Evolutionary conservation across 2,329 filamentous ascomycete genomes (phyloP).

Genomic region (Phyllosticta citriasiana): DNA sequence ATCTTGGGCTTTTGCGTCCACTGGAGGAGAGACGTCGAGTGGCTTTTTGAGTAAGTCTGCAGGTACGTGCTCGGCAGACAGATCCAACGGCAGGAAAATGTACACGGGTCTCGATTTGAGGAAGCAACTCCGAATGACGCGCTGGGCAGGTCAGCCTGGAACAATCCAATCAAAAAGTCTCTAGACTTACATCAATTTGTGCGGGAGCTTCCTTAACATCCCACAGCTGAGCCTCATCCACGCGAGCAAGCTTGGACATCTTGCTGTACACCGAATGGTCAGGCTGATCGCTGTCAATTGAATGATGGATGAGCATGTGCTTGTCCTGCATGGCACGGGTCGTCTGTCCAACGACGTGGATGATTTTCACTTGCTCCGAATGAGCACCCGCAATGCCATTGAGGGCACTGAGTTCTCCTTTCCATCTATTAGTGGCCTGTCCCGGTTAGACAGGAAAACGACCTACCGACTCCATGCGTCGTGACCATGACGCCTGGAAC

Average conservation of each 20-base stretch:
- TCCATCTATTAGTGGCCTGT: background rate
- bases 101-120: slow-evolving; percentile 34
- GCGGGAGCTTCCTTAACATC: slow-evolving; percentile 29
- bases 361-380: slow-evolving; percentile 34
- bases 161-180: background rate
- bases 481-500: slow-evolving; percentile 38
- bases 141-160: slow-evolving; percentile 12
- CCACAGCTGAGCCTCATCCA: slow-evolving; percentile 32
- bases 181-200: slow-evolving; percentile 27
- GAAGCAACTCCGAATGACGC: slow-evolving; percentile 34
- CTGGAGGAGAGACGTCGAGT: slow-evolving; percentile 23
- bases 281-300: slow-evolving; percentile 29
- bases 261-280: slow-evolving; percentile 35
- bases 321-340: slow-evolving; percentile 31
- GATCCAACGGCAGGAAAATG: slow-evolving; percentile 35
- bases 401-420: slow-evolving; percentile 33
- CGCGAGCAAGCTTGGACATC: slow-evolving; percentile 27
- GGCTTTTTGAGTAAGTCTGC: slow-evolving; percentile 25
- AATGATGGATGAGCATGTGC: slow-evolving; percentile 38
- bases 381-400: slow-evolving; percentile 36
- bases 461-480: slow-evolving; percentile 48
- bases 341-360: slow-evolving; percentile 38
- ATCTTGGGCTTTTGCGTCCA: slow-evolving; percentile 19
- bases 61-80: slow-evolving; percentile 28
- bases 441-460: background rate